Base-by-base conservation (phyloP, 805 yeast species). In the Suhomyces emberorum region DNA sequence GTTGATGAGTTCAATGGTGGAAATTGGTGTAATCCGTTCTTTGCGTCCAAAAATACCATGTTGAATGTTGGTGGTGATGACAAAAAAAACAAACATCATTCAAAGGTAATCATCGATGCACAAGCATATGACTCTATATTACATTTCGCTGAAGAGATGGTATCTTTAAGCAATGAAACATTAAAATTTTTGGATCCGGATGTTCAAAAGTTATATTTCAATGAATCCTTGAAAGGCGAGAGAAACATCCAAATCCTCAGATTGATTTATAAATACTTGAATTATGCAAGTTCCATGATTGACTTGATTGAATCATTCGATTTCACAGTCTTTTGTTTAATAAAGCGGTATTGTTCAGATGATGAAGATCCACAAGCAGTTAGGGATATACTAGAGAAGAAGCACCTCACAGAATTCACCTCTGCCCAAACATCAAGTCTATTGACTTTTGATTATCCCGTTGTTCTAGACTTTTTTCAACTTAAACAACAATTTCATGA, bases 1-100 rank as follows among this genome's bases (percentile, higher is more conserved):
- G 68, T 72, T 28, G 78, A 79, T 19, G 77, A 74, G 37, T 83
- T 79, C 54, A 79, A 79, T 47, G 91, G 88, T 12, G 91, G 89
- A n/a, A 79, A 81, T 42, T 83, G 88, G 82, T 73, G 76, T 32
- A 83, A 82, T 48, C 86, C 85, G 17, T 81, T 81, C 46, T 74
- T 77, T 45, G 54, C 68, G 29, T 50, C 66, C 31, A 46, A 49
- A 23, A 67, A 62, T 32, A 51, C 57, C 6, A 62, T 61, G 15
- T 55, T 65, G 24, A 69, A 65, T 46, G 61, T 59, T 19, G 63
- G 71, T 46, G 73, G 72, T 2, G 70, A 66, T 42, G 70, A 66
- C 19, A 52, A 65, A 38, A 69, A 68, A 34, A 66, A 59, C 42
- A 55, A 57, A 28, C 58, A 59, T 35, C 72, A 65, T 32, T 65